These are phyloP conservation scores for Asterochloris erici DNA, from an alignment of 139 green algal species.

Conservation along the genomic window DNA sequence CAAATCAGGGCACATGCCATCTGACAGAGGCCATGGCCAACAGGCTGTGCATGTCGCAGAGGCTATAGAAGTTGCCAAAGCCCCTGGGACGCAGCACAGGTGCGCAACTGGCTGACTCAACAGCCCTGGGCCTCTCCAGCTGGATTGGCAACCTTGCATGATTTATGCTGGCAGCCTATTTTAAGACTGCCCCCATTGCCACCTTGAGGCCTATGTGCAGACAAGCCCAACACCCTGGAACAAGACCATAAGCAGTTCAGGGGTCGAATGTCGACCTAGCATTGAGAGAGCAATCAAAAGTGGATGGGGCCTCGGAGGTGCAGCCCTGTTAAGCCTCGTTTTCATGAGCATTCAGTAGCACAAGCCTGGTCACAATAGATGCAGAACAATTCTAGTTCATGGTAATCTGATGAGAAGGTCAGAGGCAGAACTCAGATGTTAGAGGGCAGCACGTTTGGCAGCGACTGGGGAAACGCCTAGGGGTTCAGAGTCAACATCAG, in stretches of 20 bases:
- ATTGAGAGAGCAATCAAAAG: no score
- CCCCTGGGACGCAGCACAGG: no score
- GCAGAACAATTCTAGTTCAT: not conserved
- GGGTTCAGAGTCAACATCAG: conserved; percentile 1
- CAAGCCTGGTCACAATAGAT: no score
- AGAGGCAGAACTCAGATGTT: not conserved
- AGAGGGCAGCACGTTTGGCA: not conserved
- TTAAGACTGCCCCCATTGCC: not conserved
- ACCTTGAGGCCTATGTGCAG: not conserved
- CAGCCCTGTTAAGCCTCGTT: no score
- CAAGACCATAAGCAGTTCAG: not conserved
- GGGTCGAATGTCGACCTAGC: no score
- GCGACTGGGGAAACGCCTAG: not conserved
- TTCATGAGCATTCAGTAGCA: no score
- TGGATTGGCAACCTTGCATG: not conserved
- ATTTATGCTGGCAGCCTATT: not conserved
- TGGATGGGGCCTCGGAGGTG: no score
- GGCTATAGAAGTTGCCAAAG: not conserved
- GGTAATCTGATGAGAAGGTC: not conserved
- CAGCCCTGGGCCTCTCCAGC: not conserved
- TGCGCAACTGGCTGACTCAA: not conserved
- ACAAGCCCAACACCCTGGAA: not conserved
- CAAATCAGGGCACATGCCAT: not conserved
- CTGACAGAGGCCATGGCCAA: not conserved
- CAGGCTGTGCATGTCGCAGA: not conserved